Base-by-base conservation (phyloP, 768 basidiomycete species). In the Pulveroboletus frians region DNA sequence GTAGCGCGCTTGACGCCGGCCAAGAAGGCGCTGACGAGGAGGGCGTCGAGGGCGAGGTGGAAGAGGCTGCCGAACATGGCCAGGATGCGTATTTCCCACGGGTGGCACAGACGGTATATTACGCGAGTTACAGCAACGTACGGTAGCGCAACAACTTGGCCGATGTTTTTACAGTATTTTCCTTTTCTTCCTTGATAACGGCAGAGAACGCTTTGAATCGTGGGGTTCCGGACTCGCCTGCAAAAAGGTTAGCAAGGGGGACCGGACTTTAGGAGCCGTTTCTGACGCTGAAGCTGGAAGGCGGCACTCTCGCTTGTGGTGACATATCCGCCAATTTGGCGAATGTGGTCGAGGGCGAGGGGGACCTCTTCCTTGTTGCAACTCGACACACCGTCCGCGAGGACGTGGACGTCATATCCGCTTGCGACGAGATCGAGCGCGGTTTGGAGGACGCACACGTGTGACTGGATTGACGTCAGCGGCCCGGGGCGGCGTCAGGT, bases 371-470 rank as follows among this genome's bases (percentile, higher is more conserved):
- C 84, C 40, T 75, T 73, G 68, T 92, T 90, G 56, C 79, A 84
- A 27, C 85, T 88, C 3, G 88, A 91, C 14, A 94, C 83, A 14
- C 84, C 91, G 60, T 96, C 92, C 2, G 87, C 89, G 20, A 92
- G 70, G 34, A 93, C 75, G 63, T 88, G 80, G 6, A 88, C 81
- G 50, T 74, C 63, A 38, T 74, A 76, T 0, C 72, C 73, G 1
- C 27, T 55, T 38, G 72, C 61, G 3, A 86, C 65, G 11, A 95
- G 75, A 51, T 86, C 83, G 15, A 93, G 70, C 0, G 84, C 76
- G 0, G 91, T 88, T 66, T 95, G 92, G 6, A 92, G 75, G 9
- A 95, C 81, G 60, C 93, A 96, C 52, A 96, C 81, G 58, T 95
- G 93, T 14, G 88, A 79, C 92, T 93, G 55, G 9, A 14, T n/a